Base-by-base conservation (phyloP, 306 rosid genomes). In the Cucumis cinereus region DNA sequence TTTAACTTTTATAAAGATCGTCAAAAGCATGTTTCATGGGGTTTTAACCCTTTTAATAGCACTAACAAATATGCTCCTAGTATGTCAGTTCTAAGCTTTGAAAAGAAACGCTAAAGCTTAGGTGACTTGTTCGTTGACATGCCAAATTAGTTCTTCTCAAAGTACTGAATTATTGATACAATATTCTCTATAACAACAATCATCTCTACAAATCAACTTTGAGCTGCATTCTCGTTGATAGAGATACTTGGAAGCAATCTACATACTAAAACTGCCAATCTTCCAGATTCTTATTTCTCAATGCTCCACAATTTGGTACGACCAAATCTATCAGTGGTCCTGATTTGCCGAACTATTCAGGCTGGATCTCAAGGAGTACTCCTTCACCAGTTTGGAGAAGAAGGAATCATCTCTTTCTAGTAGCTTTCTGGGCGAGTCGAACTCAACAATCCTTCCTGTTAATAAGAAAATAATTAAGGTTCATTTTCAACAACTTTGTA, bases 401-500 rank as follows among this genome's bases (percentile, higher is more conserved):
- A 86, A 94, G 14, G 98, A 94, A 78, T 91, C 97, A 76, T 89
- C 91, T 75, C 91, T 87, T 83, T 94, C 93, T 47, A 94, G 94
- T 82, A 91, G 83, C 81, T 80, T 90, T 57, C 83, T 78, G 43
- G 98, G 97, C 1, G 90, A 78, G 86, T 94, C 94, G 75, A 82
- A 94, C 79, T 94, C 97, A 12, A 88, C 96, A 19, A 91, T 77
- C 80, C 92, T 85, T 83, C 98, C 98, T 94, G 91, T 77, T 82
- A 9, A 66, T 57, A 60, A 10, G 58, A 15, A 75, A 15, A 3
- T 3, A 69, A 45, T 69, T 38, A 5, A 69, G 13, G 56, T 45
- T 69, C 52, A 1, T 12, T 43, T 23, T 43, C 28, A 41, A 26
- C 7, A 67, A 68, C 74, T 22, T 68, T 43, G 55, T 24, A 70